Evolutionary conservation across 2,329 filamentous ascomycete genomes (phyloP).

Genomic region (Sphaerostilbella broomeana): DNA sequence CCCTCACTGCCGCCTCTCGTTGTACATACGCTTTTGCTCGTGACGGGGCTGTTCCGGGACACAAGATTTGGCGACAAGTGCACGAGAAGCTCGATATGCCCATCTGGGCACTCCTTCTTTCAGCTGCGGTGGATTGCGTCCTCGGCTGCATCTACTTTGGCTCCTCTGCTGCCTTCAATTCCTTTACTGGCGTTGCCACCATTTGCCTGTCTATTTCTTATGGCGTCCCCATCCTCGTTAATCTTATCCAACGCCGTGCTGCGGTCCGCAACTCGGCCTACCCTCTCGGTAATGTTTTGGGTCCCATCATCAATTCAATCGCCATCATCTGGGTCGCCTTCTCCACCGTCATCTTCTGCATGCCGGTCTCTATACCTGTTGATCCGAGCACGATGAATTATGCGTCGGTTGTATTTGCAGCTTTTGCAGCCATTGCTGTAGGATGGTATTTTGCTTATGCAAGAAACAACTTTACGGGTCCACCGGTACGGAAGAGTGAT

Average conservation of each 20-base stretch:
- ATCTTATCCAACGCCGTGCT: conserved; percentile 57
- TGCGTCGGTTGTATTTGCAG: conserved; percentile 58
- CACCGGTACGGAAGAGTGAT: conserved; percentile 27
- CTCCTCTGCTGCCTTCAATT: conserved; percentile 68
- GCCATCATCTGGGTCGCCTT: conserved; percentile 66
- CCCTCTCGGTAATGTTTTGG: conserved; percentile 64
- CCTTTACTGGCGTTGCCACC: conserved; percentile 72
- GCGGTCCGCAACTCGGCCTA: conserved; percentile 60
- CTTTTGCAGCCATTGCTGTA: conserved; percentile 53
- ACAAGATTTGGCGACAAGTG: conserved; percentile 58
- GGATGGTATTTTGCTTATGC: conserved; percentile 58
- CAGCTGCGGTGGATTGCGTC: conserved; percentile 61
- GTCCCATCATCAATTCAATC: conserved; percentile 59
- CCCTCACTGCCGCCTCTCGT: conserved; percentile 65
- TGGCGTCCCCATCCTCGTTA: conserved; percentile 68
- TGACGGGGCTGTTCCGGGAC: conserved; percentile 67
- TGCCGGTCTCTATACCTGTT: conserved; percentile 59
- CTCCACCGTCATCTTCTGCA: conserved; percentile 67
- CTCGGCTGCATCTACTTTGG: conserved; percentile 76
- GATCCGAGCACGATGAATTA: conserved; percentile 57
- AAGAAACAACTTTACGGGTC: conserved; percentile 57
- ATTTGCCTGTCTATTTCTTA: conserved; percentile 73
- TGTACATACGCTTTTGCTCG: conserved; percentile 72
- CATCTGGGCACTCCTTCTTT: conserved; percentile 61
- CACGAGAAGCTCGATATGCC: conserved; percentile 62